Percentiles rank a stretch among this genome's conserved stretches.
Conservation (phyloP, 495 filamentous ascomycete genomes). For the Xylaria curta region DNA sequence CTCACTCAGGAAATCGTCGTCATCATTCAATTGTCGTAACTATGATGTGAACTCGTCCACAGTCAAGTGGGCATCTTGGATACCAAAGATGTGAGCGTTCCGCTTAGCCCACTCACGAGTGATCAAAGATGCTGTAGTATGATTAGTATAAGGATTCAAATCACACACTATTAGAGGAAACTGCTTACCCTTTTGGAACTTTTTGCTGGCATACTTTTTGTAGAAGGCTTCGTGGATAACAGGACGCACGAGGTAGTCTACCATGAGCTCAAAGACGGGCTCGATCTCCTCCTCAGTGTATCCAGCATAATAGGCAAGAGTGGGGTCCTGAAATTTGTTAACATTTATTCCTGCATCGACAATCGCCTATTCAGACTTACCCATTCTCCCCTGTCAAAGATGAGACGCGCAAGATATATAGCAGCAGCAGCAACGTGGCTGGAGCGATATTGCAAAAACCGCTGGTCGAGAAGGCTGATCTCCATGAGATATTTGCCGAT, state of each 20-base stretch:
- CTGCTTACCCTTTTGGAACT: slow-evolving; percentile 87
- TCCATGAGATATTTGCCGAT: slow-evolving; percentile 99
- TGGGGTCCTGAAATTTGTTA: slow-evolving; percentile 69
- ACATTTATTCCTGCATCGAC: slow-evolving; percentile 16
- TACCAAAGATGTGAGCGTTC: slow-evolving; percentile 56
- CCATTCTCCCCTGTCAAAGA: slow-evolving; percentile 89
- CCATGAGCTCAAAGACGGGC: slow-evolving; percentile 91
- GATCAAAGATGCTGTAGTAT: slow-evolving; percentile 77
- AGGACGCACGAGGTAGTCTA: slow-evolving; percentile 89
- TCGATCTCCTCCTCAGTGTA: slow-evolving; percentile 92
- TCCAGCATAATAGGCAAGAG: slow-evolving; percentile 89
- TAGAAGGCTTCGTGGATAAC: slow-evolving; percentile 96
- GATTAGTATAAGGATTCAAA: slow-evolving; percentile 27
- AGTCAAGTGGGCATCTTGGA: slow-evolving; percentile 47
- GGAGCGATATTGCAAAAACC: slow-evolving; percentile 84
- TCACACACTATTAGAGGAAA: background rate
- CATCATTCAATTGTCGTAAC: slow-evolving; percentile 36
- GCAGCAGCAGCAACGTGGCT: slow-evolving; percentile 89
- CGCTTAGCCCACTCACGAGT: slow-evolving; percentile 94
- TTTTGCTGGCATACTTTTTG: slow-evolving; percentile 99
- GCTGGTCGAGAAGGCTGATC: slow-evolving; percentile 92
- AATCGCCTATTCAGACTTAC: slow-evolving; percentile 56
- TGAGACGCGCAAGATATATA: slow-evolving; percentile 93
- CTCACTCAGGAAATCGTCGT: slow-evolving; percentile 26
- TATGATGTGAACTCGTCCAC: slow-evolving; percentile 49